phyloP scores from a whole-genome alignment of 192 early-diverging fungal species.

The Chytriomyces sp. region DNA sequence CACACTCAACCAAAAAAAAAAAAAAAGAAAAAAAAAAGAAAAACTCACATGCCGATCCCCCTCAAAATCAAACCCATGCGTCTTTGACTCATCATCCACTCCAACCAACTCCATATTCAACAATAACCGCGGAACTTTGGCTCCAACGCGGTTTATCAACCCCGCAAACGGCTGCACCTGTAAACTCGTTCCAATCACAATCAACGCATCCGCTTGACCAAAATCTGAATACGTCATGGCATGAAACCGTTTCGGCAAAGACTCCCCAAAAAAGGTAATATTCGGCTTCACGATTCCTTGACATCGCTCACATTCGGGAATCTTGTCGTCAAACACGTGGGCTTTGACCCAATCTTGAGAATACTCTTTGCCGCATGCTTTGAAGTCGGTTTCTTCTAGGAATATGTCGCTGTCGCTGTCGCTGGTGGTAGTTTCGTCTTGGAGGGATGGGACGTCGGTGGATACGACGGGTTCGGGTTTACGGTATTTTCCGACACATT shows the following conservation, averaged over 20 bases:
- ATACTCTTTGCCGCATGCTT: constrained; percentile 33
- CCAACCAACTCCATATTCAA: constrained; percentile 89
- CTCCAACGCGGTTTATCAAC: constrained; percentile 69
- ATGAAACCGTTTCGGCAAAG: constrained; percentile 76
- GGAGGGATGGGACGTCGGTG: background rate
- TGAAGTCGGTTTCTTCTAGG: constrained; percentile 12
- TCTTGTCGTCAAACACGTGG: constrained; percentile 49
- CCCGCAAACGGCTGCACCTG: constrained; percentile 89
- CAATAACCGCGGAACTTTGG: constrained; percentile 79
- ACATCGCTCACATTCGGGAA: constrained; percentile 76
- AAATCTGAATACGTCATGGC: constrained; percentile 23
- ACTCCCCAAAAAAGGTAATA: constrained; percentile 97
- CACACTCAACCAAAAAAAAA: background rate
- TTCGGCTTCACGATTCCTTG: constrained; percentile 84
- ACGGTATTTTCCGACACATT: constrained; percentile 72
- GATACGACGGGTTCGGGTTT: constrained; percentile 33
- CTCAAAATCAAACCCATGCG: constrained; percentile 33
- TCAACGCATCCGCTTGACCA: constrained; percentile 76
- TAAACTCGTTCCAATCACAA: constrained; percentile 93
- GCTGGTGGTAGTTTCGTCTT: constrained; percentile 11
- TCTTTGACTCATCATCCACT: constrained; percentile 1
- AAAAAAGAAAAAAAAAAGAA: background rate
- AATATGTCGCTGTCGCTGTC: constrained; percentile 10
- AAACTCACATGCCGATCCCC: constrained; percentile 26
- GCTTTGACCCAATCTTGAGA: constrained; percentile 35